Base-by-base conservation (phyloP, 139 green algal genomes). In the Pleodorina starrii region DNA sequence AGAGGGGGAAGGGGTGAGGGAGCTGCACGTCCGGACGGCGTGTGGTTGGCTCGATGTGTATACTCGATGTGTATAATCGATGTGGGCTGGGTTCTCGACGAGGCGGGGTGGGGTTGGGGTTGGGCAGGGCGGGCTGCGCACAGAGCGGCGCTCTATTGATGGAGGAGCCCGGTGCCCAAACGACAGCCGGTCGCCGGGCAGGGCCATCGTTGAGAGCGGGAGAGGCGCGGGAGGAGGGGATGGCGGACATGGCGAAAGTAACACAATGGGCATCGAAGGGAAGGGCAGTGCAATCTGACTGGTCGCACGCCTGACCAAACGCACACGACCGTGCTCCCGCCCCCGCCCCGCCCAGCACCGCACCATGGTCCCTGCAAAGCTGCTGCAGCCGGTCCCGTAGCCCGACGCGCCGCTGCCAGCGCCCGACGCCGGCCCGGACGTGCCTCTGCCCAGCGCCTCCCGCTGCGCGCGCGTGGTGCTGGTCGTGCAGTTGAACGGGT, bases 341-440 rank as follows among this genome's bases (percentile, higher is more conserved):
- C 29, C 54, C 54, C 54, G 54, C 25, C 54, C 54, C 54, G 6
- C 3, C 29, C 54, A 2, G 54, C 54, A 4, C 54, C 82, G 16
- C n/a, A 82, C 69, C 50, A 25, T 5, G 21, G 66, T 81, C 0
- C 66, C 68, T 19, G 66, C 54, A 46, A 57, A 88, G 83, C 83
- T 80, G 38, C 23, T 42, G 66, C 68, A 80, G 27, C 83, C 83
- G 5, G n/a, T 46, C 19, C 68, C 68, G 48, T 78, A 87, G 12
- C 35, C 66, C 32, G 44, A 68, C 2, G 32, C 38, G 35, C 66
- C 66, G 48, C 68, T 46, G 35, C 68, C 83, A 3, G 21, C 46
- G 23, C 83, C 83, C n/a, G 44, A 81, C n/a, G 66, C 68, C 17
- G 83, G 66, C 9, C 66, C 66, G 9, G 44, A 35, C 46, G 36